Evolutionary conservation across 257 asterid species (phyloP).

Genomic region (Solanum chilense): DNA sequence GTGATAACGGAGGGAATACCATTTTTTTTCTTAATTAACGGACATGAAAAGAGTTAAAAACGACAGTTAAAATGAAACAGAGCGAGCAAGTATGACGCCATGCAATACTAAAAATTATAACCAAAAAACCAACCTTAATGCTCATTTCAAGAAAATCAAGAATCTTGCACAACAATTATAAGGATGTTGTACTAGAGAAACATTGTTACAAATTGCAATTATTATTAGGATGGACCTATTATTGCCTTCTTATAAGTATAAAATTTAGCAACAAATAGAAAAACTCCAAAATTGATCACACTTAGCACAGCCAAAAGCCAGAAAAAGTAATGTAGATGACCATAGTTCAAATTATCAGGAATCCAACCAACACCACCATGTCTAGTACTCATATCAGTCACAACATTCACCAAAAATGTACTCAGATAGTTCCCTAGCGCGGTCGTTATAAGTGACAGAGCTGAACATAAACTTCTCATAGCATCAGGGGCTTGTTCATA

Average conservation of each 20-base stretch:
- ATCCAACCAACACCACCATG: slow-evolving; percentile 54
- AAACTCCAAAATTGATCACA: slow-evolving; percentile 33
- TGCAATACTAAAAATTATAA: background rate
- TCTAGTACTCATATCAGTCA: slow-evolving; percentile 32
- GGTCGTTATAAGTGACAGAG: slow-evolving; percentile 43
- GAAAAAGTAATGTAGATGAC: slow-evolving; percentile 42
- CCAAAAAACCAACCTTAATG: background rate
- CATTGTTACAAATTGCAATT: background rate
- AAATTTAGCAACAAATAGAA: slow-evolving; percentile 32
- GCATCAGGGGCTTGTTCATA: slow-evolving; percentile 65
- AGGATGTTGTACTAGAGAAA: background rate
- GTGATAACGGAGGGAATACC: too few relatives aligned
- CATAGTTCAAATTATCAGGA: slow-evolving; percentile 52
- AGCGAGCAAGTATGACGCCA: background rate
- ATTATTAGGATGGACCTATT: background rate
- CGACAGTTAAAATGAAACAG: background rate
- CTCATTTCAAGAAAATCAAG: background rate
- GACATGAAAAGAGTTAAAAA: background rate
- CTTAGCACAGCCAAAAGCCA: slow-evolving; percentile 60
- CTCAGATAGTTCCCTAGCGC: slow-evolving; percentile 54
- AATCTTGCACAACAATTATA: background rate
- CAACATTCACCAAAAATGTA: slow-evolving; percentile 35
- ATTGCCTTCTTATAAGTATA: slow-evolving; percentile 24
- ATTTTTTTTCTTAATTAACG: background rate
- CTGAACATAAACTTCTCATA: slow-evolving; percentile 53